Percentiles rank a stretch among this genome's conserved stretches.
Evolutionary conservation across 257 asterid genomes (phyloP).

Genomic region (Solanum piurae): DNA sequence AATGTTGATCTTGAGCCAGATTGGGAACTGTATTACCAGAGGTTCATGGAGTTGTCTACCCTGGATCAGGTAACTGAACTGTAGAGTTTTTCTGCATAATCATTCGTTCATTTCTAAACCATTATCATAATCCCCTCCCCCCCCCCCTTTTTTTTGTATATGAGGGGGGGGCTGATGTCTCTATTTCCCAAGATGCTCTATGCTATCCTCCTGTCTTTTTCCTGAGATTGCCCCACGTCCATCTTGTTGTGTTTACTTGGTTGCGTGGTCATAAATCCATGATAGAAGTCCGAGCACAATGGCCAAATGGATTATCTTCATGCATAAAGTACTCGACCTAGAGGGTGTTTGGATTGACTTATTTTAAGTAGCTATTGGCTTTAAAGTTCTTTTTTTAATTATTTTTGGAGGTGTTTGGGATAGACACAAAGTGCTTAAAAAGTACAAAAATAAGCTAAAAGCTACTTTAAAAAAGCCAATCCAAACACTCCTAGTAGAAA

Average conservation of each 20-base stretch:
- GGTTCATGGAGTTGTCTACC: constrained; percentile 80
- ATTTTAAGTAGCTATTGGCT: neutral
- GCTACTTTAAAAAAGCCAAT: neutral
- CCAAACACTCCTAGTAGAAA: neutral
- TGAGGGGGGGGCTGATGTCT: neutral
- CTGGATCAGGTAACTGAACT: constrained; percentile 65
- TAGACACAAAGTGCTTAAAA: neutral
- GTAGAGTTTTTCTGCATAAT: neutral
- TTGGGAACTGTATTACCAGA: constrained; percentile 90
- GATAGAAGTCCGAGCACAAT: neutral
- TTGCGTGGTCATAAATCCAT: neutral
- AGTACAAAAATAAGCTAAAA: neutral
- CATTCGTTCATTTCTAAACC: neutral
- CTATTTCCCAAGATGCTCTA: neutral
- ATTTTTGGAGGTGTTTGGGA: neutral
- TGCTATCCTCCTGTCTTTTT: neutral
- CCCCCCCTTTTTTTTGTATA: neutral
- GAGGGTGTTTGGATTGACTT: neutral
- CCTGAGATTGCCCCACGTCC: neutral
- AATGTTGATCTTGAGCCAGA: constrained; percentile 95
- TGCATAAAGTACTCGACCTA: neutral
- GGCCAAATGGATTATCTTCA: neutral
- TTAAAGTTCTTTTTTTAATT: too few relatives aligned
- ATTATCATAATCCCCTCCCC: neutral
- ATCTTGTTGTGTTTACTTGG: neutral